Evolutionary conservation across 495 filamentous ascomycete species (phyloP), one percentile per base, ranked within the genome.

Genomic region (Choiromyces venosus): DNA sequence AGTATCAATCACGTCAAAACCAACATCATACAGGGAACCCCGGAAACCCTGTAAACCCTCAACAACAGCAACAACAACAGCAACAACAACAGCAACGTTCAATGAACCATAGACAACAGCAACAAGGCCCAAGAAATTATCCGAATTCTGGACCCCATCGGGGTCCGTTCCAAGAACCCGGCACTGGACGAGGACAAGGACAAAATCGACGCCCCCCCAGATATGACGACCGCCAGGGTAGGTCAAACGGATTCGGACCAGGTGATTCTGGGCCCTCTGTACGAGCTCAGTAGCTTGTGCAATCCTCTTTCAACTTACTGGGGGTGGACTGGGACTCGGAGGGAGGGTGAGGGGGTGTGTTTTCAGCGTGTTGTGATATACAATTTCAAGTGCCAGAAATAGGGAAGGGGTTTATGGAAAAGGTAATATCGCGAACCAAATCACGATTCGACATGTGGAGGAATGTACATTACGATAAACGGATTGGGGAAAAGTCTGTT

Each of bases 381-480:
- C 69, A 69, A 39, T 67, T 42, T 76, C 74, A 70, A 76, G 69
- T 71, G 67, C 65, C 52, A 71, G 70, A 66, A 42, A 67, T 67
- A 73, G 69, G 69, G 73, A 68, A 77, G 69, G 65, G 70, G 16
- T 56, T 69, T 72, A 74, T 71, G 66, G 33, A 70, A 74, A 64
- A 69, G 75, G 74, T 77, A 77, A 77, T 77, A 65, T 70, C 66
- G 70, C 33, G 74, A 67, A 67, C 68, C 66, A 71, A 69, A 69
- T 77, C 66, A 77, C 69, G 70, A 67, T 39, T 77, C 70, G 68
- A 71, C 67, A 70, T 70, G 77, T 69, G 65, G 73, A 75, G 76
- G 76, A 71, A 77, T 80, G 78, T 80, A 80, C 44, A 80, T 80
- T 80, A 80, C 71, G 70, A 66, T 68, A 77, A 72, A 76, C 69